Evolutionary conservation across 2,329 filamentous ascomycete species (phyloP).

Genomic region (Dothistroma septosporum): DNA sequence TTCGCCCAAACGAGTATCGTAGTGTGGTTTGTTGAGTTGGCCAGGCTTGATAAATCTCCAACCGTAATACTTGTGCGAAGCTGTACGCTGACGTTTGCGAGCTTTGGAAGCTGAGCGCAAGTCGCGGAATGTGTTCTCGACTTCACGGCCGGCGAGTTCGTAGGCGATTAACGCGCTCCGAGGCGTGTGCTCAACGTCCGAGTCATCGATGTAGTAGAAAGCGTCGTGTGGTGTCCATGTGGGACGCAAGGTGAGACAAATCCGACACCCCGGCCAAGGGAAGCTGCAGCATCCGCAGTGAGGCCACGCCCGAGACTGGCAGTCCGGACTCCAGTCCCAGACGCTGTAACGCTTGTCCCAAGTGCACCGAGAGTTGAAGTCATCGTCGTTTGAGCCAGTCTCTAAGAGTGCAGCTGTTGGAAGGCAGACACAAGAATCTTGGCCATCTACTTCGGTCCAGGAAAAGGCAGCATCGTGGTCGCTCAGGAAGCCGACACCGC

Average conservation of each 20-base stretch:
- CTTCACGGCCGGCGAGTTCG: constrained; percentile 8
- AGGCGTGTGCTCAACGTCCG: neutral
- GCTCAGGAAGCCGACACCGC: constrained; percentile 16
- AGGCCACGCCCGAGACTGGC: too few relatives aligned
- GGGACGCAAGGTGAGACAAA: neutral
- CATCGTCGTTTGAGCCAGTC: neutral
- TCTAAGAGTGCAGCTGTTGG: neutral
- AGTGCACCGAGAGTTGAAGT: neutral
- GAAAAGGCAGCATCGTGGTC: constrained; percentile 7
- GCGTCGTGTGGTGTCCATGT: neutral
- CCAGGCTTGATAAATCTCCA: constrained; percentile 14
- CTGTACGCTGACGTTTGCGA: constrained; percentile 8
- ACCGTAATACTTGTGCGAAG: constrained; percentile 14
- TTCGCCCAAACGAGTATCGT: too few relatives aligned
- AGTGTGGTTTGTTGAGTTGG: constrained; percentile 9
- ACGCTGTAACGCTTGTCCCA: neutral
- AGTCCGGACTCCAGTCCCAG: too few relatives aligned
- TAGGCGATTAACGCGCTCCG: constrained; percentile 5
- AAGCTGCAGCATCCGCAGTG: too few relatives aligned
- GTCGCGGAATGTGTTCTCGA: constrained; percentile 16
- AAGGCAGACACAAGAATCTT: neutral
- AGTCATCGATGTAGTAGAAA: neutral
- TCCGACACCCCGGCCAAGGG: neutral
- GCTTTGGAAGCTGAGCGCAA: constrained; percentile 18
- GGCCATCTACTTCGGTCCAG: neutral